These are phyloP conservation scores for Linum tenue DNA, from an alignment of 345 rosid species.

Conservation along the genomic window DNA sequence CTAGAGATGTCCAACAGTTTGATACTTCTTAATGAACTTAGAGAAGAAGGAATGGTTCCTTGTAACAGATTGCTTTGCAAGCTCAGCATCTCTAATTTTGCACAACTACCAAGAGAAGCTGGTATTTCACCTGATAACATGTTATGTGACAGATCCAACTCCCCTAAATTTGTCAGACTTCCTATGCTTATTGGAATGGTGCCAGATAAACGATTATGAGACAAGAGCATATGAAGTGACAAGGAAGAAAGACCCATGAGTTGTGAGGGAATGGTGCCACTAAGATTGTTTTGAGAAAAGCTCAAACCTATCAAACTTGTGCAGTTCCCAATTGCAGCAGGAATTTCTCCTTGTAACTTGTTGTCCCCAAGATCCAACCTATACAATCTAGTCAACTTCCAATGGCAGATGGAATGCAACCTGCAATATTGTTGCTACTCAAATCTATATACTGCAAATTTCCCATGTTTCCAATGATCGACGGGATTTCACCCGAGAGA, in stretches of 20 bases:
- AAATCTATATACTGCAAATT: not conserved
- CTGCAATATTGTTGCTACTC: slow-evolving; percentile 2
- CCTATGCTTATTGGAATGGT: not conserved
- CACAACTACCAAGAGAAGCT: not conserved
- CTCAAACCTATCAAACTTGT: not conserved
- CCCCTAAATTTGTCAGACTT: not conserved
- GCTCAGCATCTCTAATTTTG: not conserved
- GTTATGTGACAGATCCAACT: not conserved
- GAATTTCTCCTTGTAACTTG: slow-evolving; percentile 12
- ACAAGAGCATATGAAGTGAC: not conserved
- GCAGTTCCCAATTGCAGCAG: slow-evolving; percentile 2
- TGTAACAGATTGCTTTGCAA: not conserved
- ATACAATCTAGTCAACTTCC: slow-evolving; percentile 9
- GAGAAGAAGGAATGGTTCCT: slow-evolving; percentile 12
- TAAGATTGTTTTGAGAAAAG: not conserved
- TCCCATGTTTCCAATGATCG: slow-evolving; percentile 12
- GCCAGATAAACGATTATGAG: not conserved
- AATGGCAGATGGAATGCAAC: slow-evolving; percentile 3
- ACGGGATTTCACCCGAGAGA: slow-evolving; percentile 13
- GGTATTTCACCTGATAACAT: slow-evolving; percentile 4
- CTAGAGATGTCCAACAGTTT: not conserved
- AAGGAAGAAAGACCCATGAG: not conserved
- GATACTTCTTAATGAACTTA: slow-evolving; percentile 5
- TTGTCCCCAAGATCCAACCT: not conserved
- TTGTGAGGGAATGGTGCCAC: not conserved